Percentiles rank a stretch among this genome's conserved stretches.
These are phyloP conservation scores for Saitozyma podzolica DNA, from an alignment of 768 basidiomycete genomes.

Conservation along the genomic window DNA sequence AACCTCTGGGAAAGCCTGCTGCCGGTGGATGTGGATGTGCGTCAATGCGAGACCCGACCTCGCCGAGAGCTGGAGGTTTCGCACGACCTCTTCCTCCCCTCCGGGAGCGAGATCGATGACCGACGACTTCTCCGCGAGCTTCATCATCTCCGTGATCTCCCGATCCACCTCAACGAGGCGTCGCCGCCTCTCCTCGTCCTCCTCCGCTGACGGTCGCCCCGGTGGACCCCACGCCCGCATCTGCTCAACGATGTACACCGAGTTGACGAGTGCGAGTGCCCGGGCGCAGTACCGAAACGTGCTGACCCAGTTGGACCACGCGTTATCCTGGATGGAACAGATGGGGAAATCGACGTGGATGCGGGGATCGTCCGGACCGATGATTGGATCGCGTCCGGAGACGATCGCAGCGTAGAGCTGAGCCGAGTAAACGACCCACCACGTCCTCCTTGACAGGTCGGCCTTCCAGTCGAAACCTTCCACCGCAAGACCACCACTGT, in stretches of 20 bases:
- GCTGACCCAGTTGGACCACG: conserved; percentile 48
- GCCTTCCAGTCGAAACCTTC: conserved; percentile 44
- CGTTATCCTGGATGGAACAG: conserved; percentile 32
- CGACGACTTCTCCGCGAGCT: conserved; percentile 37
- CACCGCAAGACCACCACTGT: conserved; percentile 9
- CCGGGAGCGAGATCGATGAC: conserved; percentile 49
- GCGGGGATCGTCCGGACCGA: conserved; percentile 45
- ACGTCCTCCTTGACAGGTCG: conserved; percentile 50
- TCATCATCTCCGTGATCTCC: conserved; percentile 40
- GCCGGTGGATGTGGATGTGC: conserved; percentile 51
- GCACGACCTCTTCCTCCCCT: conserved; percentile 50
- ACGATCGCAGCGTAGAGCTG: conserved; percentile 41
- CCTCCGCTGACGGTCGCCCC: no score
- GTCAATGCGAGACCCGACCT: conserved; percentile 45
- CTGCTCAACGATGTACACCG: conserved; percentile 29
- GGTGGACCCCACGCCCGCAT: no score
- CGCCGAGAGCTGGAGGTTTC: conserved; percentile 50
- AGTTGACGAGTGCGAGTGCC: conserved; percentile 45
- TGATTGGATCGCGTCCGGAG: conserved; percentile 34
- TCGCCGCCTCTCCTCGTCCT: conserved; percentile 8
- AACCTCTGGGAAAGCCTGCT: conserved; percentile 52
- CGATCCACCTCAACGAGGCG: conserved; percentile 39
- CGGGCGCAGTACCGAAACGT: conserved; percentile 32
- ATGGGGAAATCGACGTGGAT: conserved; percentile 45
- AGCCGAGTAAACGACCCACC: conserved; percentile 44